Percentiles rank a stretch among this genome's conserved stretches.
Evolutionary conservation across 2,329 filamentous ascomycete genomes (phyloP).

Genomic region (Trichoderma lentiforme): DNA sequence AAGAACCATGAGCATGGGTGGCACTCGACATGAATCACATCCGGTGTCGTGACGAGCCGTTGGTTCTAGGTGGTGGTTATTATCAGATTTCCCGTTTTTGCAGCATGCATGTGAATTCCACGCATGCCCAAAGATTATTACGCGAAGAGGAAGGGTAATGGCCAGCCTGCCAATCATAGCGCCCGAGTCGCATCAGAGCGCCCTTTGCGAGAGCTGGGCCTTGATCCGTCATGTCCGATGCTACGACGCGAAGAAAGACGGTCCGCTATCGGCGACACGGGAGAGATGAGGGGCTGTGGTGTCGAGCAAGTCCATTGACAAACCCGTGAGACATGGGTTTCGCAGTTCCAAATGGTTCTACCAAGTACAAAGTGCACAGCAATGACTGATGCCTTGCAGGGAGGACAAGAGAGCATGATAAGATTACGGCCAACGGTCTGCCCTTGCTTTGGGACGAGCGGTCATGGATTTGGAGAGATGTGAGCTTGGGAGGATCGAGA

Average conservation of each 20-base stretch:
- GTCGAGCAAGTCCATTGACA: neutral
- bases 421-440: neutral
- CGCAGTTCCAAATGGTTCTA: neutral
- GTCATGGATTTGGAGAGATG: neutral
- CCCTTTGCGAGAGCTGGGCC: neutral
- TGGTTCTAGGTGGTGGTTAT: neutral
- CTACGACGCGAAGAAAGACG: neutral
- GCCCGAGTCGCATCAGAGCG: neutral
- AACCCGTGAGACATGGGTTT: conserved; percentile 11
- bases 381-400: neutral
- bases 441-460: neutral
- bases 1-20: neutral
- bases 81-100: conserved; percentile 9
- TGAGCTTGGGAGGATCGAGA: conserved; percentile 10
- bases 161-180: conserved; percentile 7
- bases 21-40: neutral
- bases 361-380: neutral
- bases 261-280: conserved; percentile 15
- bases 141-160: conserved; percentile 19
- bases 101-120: neutral
- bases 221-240: conserved; percentile 4
- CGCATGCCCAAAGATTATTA: conserved; percentile 6
- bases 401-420: neutral
- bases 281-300: conserved; percentile 1
- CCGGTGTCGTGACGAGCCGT: neutral